phyloP scores from a whole-genome alignment of 148 eudicot species.

The Tetragonia tetragonoides region DNA sequence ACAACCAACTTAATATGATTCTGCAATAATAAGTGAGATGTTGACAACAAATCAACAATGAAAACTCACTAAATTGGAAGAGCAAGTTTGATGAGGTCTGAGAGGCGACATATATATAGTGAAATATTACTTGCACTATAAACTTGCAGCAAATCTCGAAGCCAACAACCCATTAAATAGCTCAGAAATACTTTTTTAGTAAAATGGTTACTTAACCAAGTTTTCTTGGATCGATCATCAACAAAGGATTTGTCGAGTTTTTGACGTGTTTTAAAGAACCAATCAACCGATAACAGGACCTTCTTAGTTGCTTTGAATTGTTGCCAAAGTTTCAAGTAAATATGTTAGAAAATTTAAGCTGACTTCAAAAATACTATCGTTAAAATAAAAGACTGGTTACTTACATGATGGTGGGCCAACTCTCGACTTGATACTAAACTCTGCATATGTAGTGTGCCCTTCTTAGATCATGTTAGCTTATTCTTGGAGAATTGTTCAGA shows the following conservation, averaged over 20 bases:
- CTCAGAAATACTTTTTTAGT: not conserved
- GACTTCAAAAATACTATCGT: not conserved
- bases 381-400: not conserved
- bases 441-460: not conserved
- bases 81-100: too few species aligned
- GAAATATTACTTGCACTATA: not conserved
- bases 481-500: too few species aligned
- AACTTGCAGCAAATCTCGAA: too few species aligned
- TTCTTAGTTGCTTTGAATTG: not conserved
- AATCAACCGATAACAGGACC: not conserved
- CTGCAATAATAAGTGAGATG: too few species aligned
- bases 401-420: not conserved
- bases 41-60: too few species aligned
- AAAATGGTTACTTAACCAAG: conserved; percentile 1
- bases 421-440: not conserved
- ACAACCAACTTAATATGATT: too few species aligned
- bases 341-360: too few species aligned
- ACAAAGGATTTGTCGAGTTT: not conserved
- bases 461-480: not conserved
- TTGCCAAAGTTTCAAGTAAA: not conserved
- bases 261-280: not conserved
- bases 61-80: too few species aligned
- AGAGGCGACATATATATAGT: too few species aligned
- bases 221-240: not conserved
- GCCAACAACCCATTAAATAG: too few species aligned